A percentile compares a stretch with the other conserved stretches of the same genome.
phyloP scores from a whole-genome alignment of 768 basidiomycete species.

The Chalciporus piperatus region DNA sequence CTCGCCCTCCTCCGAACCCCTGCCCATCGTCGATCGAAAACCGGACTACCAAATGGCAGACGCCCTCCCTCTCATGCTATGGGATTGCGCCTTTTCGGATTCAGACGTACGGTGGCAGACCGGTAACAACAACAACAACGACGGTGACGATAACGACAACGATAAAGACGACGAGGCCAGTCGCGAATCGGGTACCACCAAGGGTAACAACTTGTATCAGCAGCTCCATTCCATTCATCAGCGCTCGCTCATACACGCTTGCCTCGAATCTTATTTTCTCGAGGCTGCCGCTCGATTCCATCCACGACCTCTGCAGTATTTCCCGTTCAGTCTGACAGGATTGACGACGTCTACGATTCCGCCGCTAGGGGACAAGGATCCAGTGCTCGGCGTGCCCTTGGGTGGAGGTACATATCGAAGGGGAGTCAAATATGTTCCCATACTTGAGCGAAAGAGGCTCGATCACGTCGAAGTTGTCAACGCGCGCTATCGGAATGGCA shows the following conservation, averaged over 20 bases:
- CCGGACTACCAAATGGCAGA: slow-evolving; percentile 96
- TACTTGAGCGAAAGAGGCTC: slow-evolving; percentile 65
- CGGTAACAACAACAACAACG: slow-evolving; percentile 35
- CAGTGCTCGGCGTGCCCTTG: slow-evolving; percentile 52
- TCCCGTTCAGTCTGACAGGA: slow-evolving; percentile 35
- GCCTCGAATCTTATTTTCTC: slow-evolving; percentile 66
- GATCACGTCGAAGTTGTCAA: slow-evolving; percentile 74
- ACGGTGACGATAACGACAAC: slow-evolving; percentile 12
- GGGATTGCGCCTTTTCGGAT: slow-evolving; percentile 78
- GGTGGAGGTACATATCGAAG: slow-evolving; percentile 71
- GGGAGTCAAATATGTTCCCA: slow-evolving; percentile 58
- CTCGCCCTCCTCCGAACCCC: slow-evolving; percentile 20
- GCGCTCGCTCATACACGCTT: slow-evolving; percentile 61
- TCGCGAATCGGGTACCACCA: slow-evolving; percentile 22
- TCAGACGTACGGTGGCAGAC: slow-evolving; percentile 72
- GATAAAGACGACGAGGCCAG: not conserved
- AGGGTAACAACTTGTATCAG: slow-evolving; percentile 44
- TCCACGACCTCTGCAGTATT: slow-evolving; percentile 35
- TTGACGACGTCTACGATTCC: slow-evolving; percentile 20
- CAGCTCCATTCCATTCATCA: slow-evolving; percentile 53
- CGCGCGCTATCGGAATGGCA: slow-evolving; percentile 72
- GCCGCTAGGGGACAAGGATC: slow-evolving; percentile 13
- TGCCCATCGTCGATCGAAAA: slow-evolving; percentile 61
- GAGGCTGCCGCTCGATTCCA: slow-evolving; percentile 54
- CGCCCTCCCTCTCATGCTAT: slow-evolving; percentile 84